These are phyloP conservation scores for Cyclotella kingstonii DNA, from an alignment of 108 stramenopile genomes.

Conservation along the genomic window DNA sequence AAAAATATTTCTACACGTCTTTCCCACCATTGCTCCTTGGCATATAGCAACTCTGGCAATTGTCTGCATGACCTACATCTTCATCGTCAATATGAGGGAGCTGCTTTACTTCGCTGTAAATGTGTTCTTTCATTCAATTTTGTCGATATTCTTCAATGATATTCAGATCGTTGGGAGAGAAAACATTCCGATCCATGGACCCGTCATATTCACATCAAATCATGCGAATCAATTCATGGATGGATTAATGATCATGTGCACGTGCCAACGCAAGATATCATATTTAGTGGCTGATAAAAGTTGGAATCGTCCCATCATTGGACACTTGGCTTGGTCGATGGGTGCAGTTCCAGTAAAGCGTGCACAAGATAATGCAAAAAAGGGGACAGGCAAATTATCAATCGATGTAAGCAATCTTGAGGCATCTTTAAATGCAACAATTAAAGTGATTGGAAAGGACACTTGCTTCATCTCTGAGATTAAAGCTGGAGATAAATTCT, in stretches of 20 bases:
- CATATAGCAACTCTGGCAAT: slow-evolving; percentile 72
- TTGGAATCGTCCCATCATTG: slow-evolving; percentile 85
- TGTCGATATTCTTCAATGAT: slow-evolving; percentile 82
- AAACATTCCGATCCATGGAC: slow-evolving; percentile 90
- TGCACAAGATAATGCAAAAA: slow-evolving; percentile 82
- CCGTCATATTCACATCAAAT: slow-evolving; percentile 94
- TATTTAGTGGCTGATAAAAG: slow-evolving; percentile 94
- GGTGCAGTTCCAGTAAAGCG: slow-evolving; percentile 93
- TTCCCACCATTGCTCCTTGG: slow-evolving; percentile 74
- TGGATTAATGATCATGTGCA: slow-evolving; percentile 87
- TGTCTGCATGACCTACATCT: slow-evolving; percentile 65
- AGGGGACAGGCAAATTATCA: slow-evolving; percentile 55
- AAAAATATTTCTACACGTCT: slow-evolving; percentile 87
- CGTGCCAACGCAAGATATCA: slow-evolving; percentile 82
- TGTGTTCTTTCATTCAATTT: slow-evolving; percentile 85
- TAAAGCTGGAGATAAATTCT: slow-evolving; percentile 76
- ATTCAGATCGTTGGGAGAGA: slow-evolving; percentile 89
- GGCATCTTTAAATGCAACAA: slow-evolving; percentile 8
- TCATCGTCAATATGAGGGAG: slow-evolving; percentile 76
- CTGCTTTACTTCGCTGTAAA: slow-evolving; percentile 81
- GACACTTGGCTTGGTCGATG: slow-evolving; percentile 91
- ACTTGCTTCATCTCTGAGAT: slow-evolving; percentile 60
- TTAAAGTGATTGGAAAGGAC: slow-evolving; percentile 53
- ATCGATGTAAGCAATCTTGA: slow-evolving; percentile 14
- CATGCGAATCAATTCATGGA: slow-evolving; percentile 99